Base-by-base conservation (phyloP, 1,139 yeast genomes). In the Yamadazyma diddensiae region DNA sequence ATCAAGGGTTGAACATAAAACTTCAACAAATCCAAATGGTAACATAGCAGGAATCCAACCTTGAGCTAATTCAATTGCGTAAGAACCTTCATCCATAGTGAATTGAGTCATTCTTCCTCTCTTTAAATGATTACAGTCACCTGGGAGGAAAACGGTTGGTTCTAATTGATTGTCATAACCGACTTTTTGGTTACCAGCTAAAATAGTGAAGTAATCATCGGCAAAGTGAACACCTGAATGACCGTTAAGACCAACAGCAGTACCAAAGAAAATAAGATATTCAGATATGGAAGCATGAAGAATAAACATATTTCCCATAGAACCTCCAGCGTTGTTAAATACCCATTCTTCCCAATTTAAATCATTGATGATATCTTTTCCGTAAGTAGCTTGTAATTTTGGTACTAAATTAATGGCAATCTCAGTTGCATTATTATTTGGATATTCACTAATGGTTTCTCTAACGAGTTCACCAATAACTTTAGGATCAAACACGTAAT, bases 21-120 rank as follows among this genome's bases (percentile, higher is more conserved):
- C 77, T 54, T 87, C 95, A 38, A 86, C 65, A 59, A 92, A 78
- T 0, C 98, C 98, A 56, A 92, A 94, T 14, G 97, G 97, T 43
- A 94, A 72, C 98, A 92, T 92, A 33, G 94, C 82, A 21, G 98
- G 98, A 46, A 92, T 86, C 94, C 96, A 92, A 37, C 98, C 98
- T 65, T 92, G 98, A 6, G 98, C 98, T 52, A 92, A 73, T 57
- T 92, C 98, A 48, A 92, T 67, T 5, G 98, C 97, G 62, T 80
- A 90, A 0, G 86, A 70, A 21, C 82, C 94, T 25, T 75, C 59
- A 1, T 86, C 82, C 95, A 92, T 86, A 21, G 79, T 49, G 57
- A 94, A 92, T 60, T 94, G 98, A 61, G 84, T 87, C 45, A 77
- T 76, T 28, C 60, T 46, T 21, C 97, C 96, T 55, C 77, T 82